Evolutionary conservation across 768 basidiomycete species (phyloP), one percentile per base, ranked within the genome.

Genomic region (Pleurotus djamor): DNA sequence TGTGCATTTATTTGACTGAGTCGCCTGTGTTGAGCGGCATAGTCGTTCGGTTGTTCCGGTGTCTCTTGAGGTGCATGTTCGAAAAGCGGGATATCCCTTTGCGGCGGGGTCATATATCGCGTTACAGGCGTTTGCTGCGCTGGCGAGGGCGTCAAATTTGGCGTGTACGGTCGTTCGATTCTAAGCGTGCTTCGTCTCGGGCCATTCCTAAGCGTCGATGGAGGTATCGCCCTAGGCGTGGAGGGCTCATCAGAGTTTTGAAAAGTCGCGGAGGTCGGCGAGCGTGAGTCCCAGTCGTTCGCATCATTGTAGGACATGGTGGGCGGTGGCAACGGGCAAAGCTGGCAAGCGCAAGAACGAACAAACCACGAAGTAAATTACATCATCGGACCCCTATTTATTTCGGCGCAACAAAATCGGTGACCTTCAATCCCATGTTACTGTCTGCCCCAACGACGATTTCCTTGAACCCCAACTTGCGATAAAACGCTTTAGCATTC

Each of bases 401-500:
- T 28, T 28, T 28, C 21, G 21, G 21, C 21, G 21, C 3, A 1
- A 28, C 21, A 32, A 56, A 56, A 12, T 76, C 71, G 32, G 68
- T 74, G 64, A 89, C 82, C 50, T 72, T 76, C 60, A 91, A 71
- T 2, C 87, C 88, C 71, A 89, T 66, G 55, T 80, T 78, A 8
- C 70, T 74, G 36, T 76, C 78, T 3, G 77, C 71, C 13, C 80
- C 81, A 0, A 82, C 86, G 16, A 81, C 78, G 55, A 91, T 79
- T 12, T 69, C 66, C 68, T 73, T 71, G 69, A 91, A 92, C 9
- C 88, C 89, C 55, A 92, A 55, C 57, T 73, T 77, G 59, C 69
- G 69, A 67, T 92, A 92, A 71, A 91, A 91, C 59, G 65, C 72
- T 61, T 76, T 79, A 28, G 88, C 90, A 12, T 72, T 76, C 21